phyloP scores from a whole-genome alignment of 2,329 filamentous ascomycete species.

The Neoscytalidium dimidiatum region DNA sequence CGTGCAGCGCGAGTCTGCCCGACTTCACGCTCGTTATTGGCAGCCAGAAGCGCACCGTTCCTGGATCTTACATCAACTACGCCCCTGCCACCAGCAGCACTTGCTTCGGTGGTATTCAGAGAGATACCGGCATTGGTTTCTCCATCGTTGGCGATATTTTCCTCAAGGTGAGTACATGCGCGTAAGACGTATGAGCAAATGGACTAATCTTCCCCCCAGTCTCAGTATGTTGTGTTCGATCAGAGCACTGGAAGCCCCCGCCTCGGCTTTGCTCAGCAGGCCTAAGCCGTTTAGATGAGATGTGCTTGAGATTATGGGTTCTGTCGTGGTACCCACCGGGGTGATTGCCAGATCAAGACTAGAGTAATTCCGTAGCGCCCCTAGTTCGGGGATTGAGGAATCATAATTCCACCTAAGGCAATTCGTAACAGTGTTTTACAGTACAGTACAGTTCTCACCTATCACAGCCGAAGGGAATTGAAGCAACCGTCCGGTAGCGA shows the following conservation, averaged over 20 bases:
- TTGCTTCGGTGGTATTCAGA: slow-evolving; percentile 80
- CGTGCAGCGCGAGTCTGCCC: slow-evolving; percentile 54
- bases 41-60: slow-evolving; percentile 52
- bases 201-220: not conserved
- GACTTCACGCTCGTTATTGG: slow-evolving; percentile 56
- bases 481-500: no score
- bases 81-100: slow-evolving; percentile 43
- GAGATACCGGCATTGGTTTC: slow-evolving; percentile 57
- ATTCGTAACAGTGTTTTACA: no score
- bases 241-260: slow-evolving; percentile 34
- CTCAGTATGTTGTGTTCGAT: slow-evolving; percentile 73
- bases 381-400: no score
- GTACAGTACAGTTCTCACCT: no score
- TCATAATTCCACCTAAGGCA: no score
- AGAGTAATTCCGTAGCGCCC: no score
- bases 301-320: no score
- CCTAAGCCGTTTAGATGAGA: not conserved
- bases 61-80: slow-evolving; percentile 59
- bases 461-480: no score
- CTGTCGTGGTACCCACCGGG: no score
- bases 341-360: no score
- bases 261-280: slow-evolving; percentile 40
- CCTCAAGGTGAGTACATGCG: slow-evolving; percentile 58
- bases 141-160: slow-evolving; percentile 78
- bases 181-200: not conserved